Evolutionary conservation across 805 yeast genomes (phyloP), one percentile per base, ranked within the genome.

Genomic region (Kodamaea jinghongensis): DNA sequence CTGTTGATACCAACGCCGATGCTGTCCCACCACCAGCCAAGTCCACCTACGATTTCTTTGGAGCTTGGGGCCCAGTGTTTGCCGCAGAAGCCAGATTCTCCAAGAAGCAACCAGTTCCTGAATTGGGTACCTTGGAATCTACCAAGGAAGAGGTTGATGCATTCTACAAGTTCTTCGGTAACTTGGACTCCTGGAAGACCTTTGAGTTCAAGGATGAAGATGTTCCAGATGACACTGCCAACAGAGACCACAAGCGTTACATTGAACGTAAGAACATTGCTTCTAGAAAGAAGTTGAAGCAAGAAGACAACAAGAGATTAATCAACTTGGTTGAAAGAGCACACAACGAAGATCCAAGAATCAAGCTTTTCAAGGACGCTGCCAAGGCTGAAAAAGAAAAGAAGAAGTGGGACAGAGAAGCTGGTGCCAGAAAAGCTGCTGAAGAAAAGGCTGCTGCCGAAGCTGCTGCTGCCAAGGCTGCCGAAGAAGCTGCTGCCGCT

Each of bases 191-290:
- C 14, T 93, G 99, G 99, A 86, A 96, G 76, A 76, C 96, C 34
- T 93, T 93, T 62, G 99, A 93, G 73, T 93, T 90, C 73, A 79
- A 89, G 65, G 99, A 93, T 63, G 99, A 93, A 75, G 99, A 93
- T 62, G 96, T 90, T 58, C 99, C 99, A 54, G 99, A 93, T 73
- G 99, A 93, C 70, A 86, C 97, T 42, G 86, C 96, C 46, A 93
- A 93, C 82, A 89, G 99, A 78, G 99, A 93, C 67, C 96, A 93
- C 80, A 93, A 93, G 76, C 95, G 99, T 73, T 86, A 88, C 76
- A 83, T 90, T 54, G 99, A 93, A 74, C 88, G 91, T 76, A 93
- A 93, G 78, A 93, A 93, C 76, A 80, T 86, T 68, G 89, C 96
- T 52, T 87, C 95, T 43, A 86, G 99, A 76, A 86, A 87, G 76